Evolutionary conservation across 192 early-diverging fungal genomes (phyloP).

Genomic region (Linnemannia hyalina): DNA sequence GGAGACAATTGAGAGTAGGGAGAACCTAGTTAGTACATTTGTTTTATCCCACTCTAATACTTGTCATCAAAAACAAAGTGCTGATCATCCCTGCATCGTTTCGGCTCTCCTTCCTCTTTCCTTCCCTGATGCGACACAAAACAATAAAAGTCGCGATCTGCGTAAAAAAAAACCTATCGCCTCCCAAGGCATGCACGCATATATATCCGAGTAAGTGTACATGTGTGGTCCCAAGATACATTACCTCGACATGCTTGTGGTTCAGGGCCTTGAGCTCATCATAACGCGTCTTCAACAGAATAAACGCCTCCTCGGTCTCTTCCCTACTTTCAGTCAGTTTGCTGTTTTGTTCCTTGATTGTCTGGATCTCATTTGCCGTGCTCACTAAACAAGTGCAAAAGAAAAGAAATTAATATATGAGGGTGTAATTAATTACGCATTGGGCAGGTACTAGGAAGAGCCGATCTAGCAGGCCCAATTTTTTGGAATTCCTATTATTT

Average conservation of each 20-base stretch:
- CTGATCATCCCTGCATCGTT: not conserved
- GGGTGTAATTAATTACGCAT: not conserved
- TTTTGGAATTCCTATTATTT: not conserved
- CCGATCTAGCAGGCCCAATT: too few species aligned
- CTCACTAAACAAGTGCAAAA: slow-evolving; percentile 21
- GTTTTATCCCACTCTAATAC: not conserved
- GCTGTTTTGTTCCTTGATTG: slow-evolving; percentile 45
- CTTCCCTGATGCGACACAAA: too few species aligned
- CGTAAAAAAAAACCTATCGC: not conserved
- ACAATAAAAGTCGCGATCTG: not conserved
- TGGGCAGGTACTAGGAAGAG: too few species aligned
- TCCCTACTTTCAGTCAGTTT: slow-evolving; percentile 35
- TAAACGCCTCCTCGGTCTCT: slow-evolving; percentile 51
- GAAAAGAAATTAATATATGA: not conserved
- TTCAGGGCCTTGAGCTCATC: slow-evolving; percentile 46
- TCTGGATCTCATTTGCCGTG: slow-evolving; percentile 40
- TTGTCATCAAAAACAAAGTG: not conserved
- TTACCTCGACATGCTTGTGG: slow-evolving; percentile 52
- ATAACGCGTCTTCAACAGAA: slow-evolving; percentile 42
- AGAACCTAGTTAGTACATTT: not conserved
- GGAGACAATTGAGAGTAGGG: not conserved
- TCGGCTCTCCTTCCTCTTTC: too few species aligned
- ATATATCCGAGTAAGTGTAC: not conserved
- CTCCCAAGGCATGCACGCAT: not conserved
- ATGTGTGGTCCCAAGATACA: not conserved